Base-by-base conservation (phyloP, 176 grass and related monocot species). In the Guadua angustifolia region DNA sequence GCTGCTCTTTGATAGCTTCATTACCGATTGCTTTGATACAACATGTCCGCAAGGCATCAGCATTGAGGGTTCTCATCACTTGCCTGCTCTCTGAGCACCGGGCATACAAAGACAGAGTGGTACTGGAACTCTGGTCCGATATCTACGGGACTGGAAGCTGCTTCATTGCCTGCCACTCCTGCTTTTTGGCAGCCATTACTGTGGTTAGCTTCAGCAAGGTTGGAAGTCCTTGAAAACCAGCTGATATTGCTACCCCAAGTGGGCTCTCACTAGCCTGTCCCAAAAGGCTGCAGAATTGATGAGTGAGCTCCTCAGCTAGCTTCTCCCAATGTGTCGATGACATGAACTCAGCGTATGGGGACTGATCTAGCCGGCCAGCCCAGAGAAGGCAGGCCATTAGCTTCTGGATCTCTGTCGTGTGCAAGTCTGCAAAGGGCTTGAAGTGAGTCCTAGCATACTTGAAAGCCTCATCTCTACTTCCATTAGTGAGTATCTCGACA, bases 111-210 rank as follows among this genome's bases (percentile, higher is more conserved):
- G 11, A 99, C 90, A 0, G 96, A 95, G 58, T 95, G 96, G 47
- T 91, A 95, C 73, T 93, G 93, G 33, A 93, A 94, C 62, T 99
- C 93, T 21, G 84, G 90, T 26, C 87, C 89, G 0, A 95, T 82
- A 65, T 99, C 96, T 26, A 99, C 71, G 96, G 89, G 5, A 99
- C 89, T 0, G 96, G 96, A 17, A 99, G 83, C 60, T 99, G 96
- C 36, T 99, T 95, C 93, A 99, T 99, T 25, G 76, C 78, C 61
- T 95, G 85, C 96, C 93, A 95, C 53, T 99, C 96, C 87, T 95
- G 85, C 75, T 92, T 94, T 84, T 94, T 92, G 16, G 82, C 14
- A 35, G 93, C 85, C 96, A 99, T 92, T 49, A 95, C 91, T 12
- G 52, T 85, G 0, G 83, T 74, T 24, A 99, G 70, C 86, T 99